Base-by-base conservation (phyloP, 1,139 yeast genomes). In the Suhomyces bokatorum region DNA sequence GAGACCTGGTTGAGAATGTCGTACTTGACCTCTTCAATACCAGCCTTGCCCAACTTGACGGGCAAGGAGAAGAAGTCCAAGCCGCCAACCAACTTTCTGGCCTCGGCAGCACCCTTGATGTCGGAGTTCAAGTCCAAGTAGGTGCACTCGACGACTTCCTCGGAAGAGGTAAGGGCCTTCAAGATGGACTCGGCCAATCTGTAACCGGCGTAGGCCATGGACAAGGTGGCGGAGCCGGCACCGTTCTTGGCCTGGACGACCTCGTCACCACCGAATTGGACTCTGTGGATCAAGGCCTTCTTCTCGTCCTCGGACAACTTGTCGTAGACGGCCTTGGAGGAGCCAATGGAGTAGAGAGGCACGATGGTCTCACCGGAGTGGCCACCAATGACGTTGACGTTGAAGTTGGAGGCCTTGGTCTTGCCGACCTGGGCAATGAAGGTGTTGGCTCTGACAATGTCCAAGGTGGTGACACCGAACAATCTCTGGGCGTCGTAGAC, bases 191-290 rank as follows among this genome's bases (percentile, higher is more conserved):
- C 87, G 51, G 97, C 95, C 64, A 90, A 88, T 70, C 86, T 83
- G 64, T 95, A 95, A 74, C 97, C 98, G 47, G 98, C 99, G 68
- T 86, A 91, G 54, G 98, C 98, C 99, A 93, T 93, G 49, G 98
- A 91, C 66, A 93, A 80, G 55, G 99, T 93, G 62, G 98, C 99
- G 47, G 97, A 90, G 66, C 99, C 99, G 59, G 97, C 97, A 73
- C 99, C 99, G 64, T 87, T 84, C 83, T 93, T 93, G 62, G 98
- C 98, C 78, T 91, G 84, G 66, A 93, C 98, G 58, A 93, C 98
- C 77, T 91, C 98, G 67, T 91, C 98, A 78, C 98, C 98, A 71
- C 97, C 98, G 62, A 90, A 91, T 77, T 91, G 98, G 64, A 91
- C 93, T 77, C 98, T 85, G 80, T 89, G 81, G 68, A 89, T 81